Conservation (phyloP, 1,139 yeast genomes). For the Pichia sp. region DNA sequence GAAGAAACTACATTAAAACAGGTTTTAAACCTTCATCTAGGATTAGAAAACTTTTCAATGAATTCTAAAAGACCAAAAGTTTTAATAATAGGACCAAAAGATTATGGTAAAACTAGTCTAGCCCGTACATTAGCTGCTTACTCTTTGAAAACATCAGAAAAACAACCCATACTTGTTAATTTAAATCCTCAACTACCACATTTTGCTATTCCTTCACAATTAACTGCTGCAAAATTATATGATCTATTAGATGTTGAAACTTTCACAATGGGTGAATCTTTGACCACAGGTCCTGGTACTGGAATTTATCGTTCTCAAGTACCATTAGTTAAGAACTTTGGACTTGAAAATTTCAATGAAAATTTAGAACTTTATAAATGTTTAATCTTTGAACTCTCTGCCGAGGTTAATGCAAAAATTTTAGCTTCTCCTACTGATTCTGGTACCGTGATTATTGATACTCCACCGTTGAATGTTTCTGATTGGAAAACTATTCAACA, state of each 20-base stretch:
- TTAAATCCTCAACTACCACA: constrained; percentile 77
- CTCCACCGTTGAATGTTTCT: constrained; percentile 61
- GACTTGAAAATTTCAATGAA: constrained; percentile 54
- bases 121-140: constrained; percentile 67
- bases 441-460: constrained; percentile 73
- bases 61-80: constrained; percentile 29
- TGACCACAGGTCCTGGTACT: constrained; percentile 77
- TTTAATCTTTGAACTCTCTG: constrained; percentile 13
- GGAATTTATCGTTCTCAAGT: constrained; percentile 70
- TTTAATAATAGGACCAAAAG: constrained; percentile 64
- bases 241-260: constrained; percentile 55
- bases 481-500: constrained; percentile 46
- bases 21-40: constrained; percentile 60
- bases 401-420: constrained; percentile 11
- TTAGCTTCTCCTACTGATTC: constrained; percentile 8
- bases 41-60: constrained; percentile 45
- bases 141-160: constrained; percentile 59
- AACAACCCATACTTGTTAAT: constrained; percentile 64
- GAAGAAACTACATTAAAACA: constrained; percentile 49
- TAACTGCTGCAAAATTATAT: constrained; percentile 46
- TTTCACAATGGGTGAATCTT: constrained; percentile 68
- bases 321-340: constrained; percentile 78
- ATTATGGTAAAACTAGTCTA: constrained; percentile 74
- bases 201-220: constrained; percentile 76
- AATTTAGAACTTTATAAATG: constrained; percentile 43